Evolutionary conservation across 2,329 filamentous ascomycete genomes (phyloP).

Genomic region (Aureobasidium sp.): DNA sequence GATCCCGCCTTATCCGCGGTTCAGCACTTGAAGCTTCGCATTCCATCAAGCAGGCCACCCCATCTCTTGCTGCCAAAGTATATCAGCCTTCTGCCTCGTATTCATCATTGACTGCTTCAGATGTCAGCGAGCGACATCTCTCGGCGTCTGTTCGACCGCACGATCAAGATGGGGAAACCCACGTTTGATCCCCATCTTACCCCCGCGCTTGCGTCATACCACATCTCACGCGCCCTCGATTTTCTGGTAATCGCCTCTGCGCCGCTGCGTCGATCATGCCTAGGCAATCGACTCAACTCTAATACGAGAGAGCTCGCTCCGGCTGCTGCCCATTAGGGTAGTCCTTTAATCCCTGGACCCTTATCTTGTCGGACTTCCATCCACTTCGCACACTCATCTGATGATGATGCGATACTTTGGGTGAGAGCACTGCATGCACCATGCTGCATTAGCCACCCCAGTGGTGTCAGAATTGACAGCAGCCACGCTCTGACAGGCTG

Average conservation of each 20-base stretch:
- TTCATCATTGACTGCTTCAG: not conserved
- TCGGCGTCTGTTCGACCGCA: not conserved
- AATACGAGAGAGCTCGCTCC: not conserved
- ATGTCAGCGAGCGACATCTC: not conserved
- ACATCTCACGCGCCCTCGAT: conserved; percentile 11
- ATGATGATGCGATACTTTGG: not conserved
- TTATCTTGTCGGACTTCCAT: not conserved
- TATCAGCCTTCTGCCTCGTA: not conserved
- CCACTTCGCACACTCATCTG: not conserved
- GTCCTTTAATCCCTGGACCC: not conserved
- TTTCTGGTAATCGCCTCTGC: not conserved
- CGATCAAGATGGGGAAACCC: not conserved
- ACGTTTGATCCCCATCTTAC: not conserved
- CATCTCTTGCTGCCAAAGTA: not conserved
- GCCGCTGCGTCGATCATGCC: conserved; percentile 1
- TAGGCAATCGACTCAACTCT: conserved; percentile 3
- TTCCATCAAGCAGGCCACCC: not conserved
- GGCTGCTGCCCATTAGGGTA: not conserved
- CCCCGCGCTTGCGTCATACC: conserved; percentile 3
- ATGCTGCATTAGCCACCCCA: conserved; percentile 4
- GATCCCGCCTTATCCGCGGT: not conserved
- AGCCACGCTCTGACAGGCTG: conserved; percentile 5
- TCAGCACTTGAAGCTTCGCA: not conserved
- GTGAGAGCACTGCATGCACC: conserved; percentile 1
- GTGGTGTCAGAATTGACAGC: not conserved